Conservation (phyloP, 345 rosid genomes). For the Microthlaspi erraticum region DNA sequence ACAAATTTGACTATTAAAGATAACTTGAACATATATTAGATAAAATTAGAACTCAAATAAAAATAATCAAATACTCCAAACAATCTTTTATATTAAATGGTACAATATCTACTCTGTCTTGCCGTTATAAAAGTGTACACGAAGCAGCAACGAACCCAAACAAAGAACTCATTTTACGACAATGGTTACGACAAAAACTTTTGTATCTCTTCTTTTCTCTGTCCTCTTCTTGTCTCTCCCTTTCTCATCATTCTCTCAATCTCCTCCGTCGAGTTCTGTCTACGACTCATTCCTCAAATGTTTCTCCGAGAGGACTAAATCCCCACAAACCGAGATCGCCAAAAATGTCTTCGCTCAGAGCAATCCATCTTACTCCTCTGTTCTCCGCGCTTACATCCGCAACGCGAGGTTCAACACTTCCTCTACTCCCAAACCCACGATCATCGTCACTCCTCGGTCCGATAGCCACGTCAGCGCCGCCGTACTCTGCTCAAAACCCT, state of each 20-base stretch:
- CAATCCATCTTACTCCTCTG: slow-evolving; percentile 52
- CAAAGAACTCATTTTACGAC: neutral
- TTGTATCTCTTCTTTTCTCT: neutral
- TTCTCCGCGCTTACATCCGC: slow-evolving; percentile 59
- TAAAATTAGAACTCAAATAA: too few species aligned
- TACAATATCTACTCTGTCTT: slow-evolving; percentile 1
- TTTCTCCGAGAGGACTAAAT: slow-evolving; percentile 39
- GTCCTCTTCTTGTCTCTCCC: slow-evolving; percentile 29
- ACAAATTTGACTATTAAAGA: too few species aligned
- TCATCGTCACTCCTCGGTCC: slow-evolving; percentile 59
- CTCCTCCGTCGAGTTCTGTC: slow-evolving; percentile 9
- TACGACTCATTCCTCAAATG: slow-evolving; percentile 54
- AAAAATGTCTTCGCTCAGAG: slow-evolving; percentile 44
- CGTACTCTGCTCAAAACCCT: slow-evolving; percentile 54
- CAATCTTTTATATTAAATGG: too few species aligned
- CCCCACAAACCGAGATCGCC: slow-evolving; percentile 38
- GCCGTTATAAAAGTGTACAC: slow-evolving; percentile 36
- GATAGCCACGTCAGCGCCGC: slow-evolving; percentile 62
- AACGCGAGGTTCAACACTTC: slow-evolving; percentile 62
- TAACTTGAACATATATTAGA: too few species aligned
- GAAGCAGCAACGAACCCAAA: slow-evolving; percentile 25
- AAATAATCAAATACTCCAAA: too few species aligned
- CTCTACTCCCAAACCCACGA: slow-evolving; percentile 50
- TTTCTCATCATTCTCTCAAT: slow-evolving; percentile 28
- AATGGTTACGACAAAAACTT: slow-evolving; percentile 25